phyloP scores from a whole-genome alignment of 805 yeast species.

The Cyberlindnera samutprakarnensis region DNA sequence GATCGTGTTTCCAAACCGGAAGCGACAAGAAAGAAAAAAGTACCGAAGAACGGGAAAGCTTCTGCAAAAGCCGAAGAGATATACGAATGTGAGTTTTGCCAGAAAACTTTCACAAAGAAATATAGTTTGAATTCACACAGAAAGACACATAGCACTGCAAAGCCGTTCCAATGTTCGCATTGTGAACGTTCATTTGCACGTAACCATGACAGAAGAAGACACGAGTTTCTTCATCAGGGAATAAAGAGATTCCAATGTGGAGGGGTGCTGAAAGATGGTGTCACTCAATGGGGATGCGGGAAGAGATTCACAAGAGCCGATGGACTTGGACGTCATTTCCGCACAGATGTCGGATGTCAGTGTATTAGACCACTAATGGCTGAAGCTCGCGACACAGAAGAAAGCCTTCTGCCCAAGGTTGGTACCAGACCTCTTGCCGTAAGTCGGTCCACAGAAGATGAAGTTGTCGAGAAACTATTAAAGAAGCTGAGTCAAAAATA shows the following conservation, averaged over 20 bases:
- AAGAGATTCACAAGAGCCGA: conserved; percentile 70
- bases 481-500: too few species aligned
- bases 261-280: conserved; percentile 50
- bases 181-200: conserved; percentile 70
- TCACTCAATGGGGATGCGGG: conserved; percentile 68
- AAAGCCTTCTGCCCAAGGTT: not conserved
- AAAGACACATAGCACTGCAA: conserved; percentile 69
- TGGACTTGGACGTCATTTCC: conserved; percentile 68
- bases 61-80: conserved; percentile 1
- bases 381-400: conserved; percentile 31
- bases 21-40: too few species aligned
- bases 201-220: conserved; percentile 70
- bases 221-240: conserved; percentile 69
- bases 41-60: conserved; percentile 1
- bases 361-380: conserved; percentile 61
- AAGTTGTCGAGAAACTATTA: too few species aligned
- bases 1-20: too few species aligned
- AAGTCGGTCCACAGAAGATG: too few species aligned
- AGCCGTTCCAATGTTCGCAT: conserved; percentile 56
- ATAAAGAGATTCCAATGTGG: conserved; percentile 62
- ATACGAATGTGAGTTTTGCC: conserved; percentile 57
- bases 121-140: conserved; percentile 75
- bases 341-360: conserved; percentile 67
- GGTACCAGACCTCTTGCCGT: too few species aligned
- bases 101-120: conserved; percentile 67